Evolutionary conservation across 352 stramenopile species (phyloP).

Genomic region (Blastocystis sp.): DNA sequence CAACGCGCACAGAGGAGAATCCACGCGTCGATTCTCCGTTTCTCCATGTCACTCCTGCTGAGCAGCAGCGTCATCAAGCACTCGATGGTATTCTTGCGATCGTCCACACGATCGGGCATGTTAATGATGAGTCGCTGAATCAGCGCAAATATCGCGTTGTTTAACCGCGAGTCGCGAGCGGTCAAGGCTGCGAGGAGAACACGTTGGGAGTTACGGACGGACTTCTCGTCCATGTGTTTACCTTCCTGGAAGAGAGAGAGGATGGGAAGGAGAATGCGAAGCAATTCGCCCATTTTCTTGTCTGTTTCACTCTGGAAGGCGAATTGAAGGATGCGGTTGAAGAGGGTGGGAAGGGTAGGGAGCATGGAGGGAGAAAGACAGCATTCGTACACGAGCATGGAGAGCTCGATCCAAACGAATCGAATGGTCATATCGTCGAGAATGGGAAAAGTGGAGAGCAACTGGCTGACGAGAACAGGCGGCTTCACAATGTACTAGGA

Average conservation of each 20-base stretch:
- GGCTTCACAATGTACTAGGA: constrained; percentile 25
- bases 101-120: constrained; percentile 24
- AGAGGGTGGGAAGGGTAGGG: not conserved
- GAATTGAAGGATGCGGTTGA: not conserved
- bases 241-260: constrained; percentile 41
- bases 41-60: not conserved
- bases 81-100: constrained; percentile 22
- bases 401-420: constrained; percentile 37
- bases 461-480: not conserved
- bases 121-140: constrained; percentile 54
- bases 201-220: not conserved
- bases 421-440: constrained; percentile 44
- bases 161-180: not conserved
- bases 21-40: constrained; percentile 3
- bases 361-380: not conserved
- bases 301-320: not conserved
- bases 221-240: constrained; percentile 37
- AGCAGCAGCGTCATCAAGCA: constrained; percentile 11
- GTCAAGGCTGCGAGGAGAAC: not conserved
- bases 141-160: not conserved
- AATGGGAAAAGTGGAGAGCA: constrained; percentile 3
- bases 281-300: constrained; percentile 30
- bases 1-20: not conserved
- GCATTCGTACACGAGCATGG: constrained; percentile 9
- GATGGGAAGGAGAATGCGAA: constrained; percentile 16